Percentiles rank a stretch among this genome's conserved stretches.
phyloP scores from a whole-genome alignment of 2,329 filamentous ascomycete species.

The Macrophomina pseudophaseolina region DNA sequence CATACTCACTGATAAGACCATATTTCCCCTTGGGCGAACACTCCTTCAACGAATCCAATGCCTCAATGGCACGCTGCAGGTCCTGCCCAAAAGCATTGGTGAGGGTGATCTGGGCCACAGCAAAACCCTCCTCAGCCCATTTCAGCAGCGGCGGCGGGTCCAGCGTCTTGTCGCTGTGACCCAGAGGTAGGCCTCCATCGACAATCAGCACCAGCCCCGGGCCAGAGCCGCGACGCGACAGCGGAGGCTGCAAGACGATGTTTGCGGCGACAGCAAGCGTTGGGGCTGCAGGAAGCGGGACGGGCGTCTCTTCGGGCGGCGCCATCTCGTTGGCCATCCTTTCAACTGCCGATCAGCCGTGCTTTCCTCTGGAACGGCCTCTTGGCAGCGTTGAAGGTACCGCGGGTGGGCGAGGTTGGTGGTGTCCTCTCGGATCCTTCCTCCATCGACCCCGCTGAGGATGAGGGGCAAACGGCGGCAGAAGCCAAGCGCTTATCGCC shows the following conservation, averaged over 20 bases:
- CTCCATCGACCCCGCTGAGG: not conserved
- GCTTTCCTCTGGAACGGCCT: not conserved
- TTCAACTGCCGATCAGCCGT: not conserved
- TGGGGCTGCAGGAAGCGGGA: slow-evolving; percentile 30
- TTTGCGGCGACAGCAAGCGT: slow-evolving; percentile 35
- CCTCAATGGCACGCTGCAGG: not conserved
- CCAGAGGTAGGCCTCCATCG: slow-evolving; percentile 40
- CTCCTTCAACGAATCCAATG: not conserved
- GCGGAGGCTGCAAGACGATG: slow-evolving; percentile 50
- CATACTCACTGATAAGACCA: slow-evolving; percentile 7
- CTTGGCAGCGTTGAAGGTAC: not conserved
- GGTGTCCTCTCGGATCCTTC: not conserved
- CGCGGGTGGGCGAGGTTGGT: not conserved
- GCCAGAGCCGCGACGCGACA: slow-evolving; percentile 55
- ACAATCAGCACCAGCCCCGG: slow-evolving; percentile 56
- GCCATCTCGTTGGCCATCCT: not conserved
- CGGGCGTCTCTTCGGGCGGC: slow-evolving; percentile 14
- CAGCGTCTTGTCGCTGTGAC: slow-evolving; percentile 44
- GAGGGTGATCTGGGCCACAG: slow-evolving; percentile 61
- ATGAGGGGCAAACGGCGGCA: not conserved
- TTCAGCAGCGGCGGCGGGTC: slow-evolving; percentile 65
- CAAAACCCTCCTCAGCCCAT: slow-evolving; percentile 74
- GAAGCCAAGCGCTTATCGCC: not conserved
- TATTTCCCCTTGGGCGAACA: not conserved
- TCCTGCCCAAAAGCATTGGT: not conserved